Base-by-base conservation (phyloP, 352 stramenopile species). In the Blastocystis sp. region DNA sequence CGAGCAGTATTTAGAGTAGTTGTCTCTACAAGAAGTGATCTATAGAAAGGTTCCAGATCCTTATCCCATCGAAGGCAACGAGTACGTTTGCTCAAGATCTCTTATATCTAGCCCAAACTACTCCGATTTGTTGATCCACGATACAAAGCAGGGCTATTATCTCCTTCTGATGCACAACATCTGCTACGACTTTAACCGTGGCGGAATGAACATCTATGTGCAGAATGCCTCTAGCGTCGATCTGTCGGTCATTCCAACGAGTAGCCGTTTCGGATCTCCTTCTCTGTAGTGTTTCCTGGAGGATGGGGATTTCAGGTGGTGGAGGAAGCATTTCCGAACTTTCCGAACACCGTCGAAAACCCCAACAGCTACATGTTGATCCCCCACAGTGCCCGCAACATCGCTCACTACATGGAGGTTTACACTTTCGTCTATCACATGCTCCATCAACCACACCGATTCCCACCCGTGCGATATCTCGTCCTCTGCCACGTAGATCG, bases 381-480 rank as follows among this genome's bases (percentile, higher is more conserved):
- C 50, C 76, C 76, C 20, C 76, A 87, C 53, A 76, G 59, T n/a
- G 34, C 59, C 23, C 76, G 76, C 43, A 87, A 87, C 43, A 87
- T 87, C n/a, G 76, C 76, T 70, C 76, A 87, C 63, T 87, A 76
- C 53, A 87, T 87, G 59, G 76, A 87, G 63, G 76, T 76, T 11
- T 87, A 76, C 59, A 87, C 37, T 39, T 54, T 76, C 63, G 68
- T 87, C 61, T 76, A 76, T 39, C 76, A 87, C 41, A 43, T 76
- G 4, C 59, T 76, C 3, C 76, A 87, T 26, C 63, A 76, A 26
- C 76, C 76, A 4, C 59, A 87, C 26, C 39, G 55, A 9, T 87
- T 41, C 39, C 76, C 76, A 8, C 55, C 20, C 41, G 76, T 87
- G 45, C 7, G 23, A 3, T 20, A 5, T 23, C 34, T 53, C 39